These are phyloP conservation scores for Apiotrichum gamsii DNA, from an alignment of 1,284 basidiomycete genomes.

Conservation along the genomic window DNA sequence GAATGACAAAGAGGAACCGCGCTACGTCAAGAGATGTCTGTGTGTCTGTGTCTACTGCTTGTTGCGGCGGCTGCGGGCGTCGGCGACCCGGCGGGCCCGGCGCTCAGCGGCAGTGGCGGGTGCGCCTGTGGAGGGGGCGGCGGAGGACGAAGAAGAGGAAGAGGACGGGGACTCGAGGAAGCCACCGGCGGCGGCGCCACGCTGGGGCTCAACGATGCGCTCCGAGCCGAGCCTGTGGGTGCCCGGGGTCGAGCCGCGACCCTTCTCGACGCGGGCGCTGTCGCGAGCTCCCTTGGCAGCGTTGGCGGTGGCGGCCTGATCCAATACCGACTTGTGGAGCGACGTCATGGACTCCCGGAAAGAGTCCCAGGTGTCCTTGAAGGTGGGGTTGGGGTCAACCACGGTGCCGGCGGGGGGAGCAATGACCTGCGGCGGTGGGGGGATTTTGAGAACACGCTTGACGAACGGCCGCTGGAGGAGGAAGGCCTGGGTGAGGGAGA, in stretches of 20 bases:
- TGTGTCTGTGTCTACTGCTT: background rate
- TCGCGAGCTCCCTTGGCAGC: background rate
- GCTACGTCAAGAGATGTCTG: background rate
- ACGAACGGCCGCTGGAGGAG: slow-evolving; percentile 40
- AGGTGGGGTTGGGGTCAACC: slow-evolving; percentile 15
- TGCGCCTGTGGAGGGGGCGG: background rate
- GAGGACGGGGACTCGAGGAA: background rate
- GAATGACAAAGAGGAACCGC: too few species aligned
- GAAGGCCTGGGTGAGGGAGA: slow-evolving; percentile 52
- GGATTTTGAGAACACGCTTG: slow-evolving; percentile 42
- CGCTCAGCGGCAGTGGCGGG: background rate
- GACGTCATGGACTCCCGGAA: background rate
- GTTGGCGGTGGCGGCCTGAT: background rate
- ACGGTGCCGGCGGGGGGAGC: slow-evolving; percentile 19
- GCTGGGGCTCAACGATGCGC: slow-evolving; percentile 5
- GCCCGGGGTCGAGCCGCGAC: background rate
- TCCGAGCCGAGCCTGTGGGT: slow-evolving; percentile 6
- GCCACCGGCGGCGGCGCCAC: background rate
- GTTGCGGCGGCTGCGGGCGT: slow-evolving; percentile 9
- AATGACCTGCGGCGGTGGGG: slow-evolving; percentile 23
- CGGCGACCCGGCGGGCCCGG: slow-evolving; percentile 8
- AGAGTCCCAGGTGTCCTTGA: slow-evolving; percentile 9
- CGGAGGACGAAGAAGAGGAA: too few species aligned
- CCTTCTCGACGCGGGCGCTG: background rate
- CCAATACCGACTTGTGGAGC: background rate